Evolutionary conservation across 495 filamentous ascomycete species (phyloP), one percentile per base, ranked within the genome.

Genomic region (Penicillium turbatum): DNA sequence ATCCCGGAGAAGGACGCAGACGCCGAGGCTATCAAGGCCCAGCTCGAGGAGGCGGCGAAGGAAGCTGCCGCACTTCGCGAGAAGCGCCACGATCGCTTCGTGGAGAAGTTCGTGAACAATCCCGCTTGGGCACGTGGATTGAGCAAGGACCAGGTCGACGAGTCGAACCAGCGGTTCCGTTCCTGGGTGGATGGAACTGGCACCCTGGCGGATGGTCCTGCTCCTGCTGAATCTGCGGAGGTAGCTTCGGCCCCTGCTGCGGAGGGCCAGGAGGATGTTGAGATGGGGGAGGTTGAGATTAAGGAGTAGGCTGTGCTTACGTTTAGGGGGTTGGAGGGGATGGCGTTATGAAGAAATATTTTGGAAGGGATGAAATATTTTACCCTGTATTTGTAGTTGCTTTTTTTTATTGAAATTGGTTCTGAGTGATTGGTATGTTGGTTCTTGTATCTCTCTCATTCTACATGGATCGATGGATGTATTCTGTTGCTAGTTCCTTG

Each of bases 31-130:
- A 48, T 56, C 46, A 53, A 62, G 41, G 31, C 58, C 36, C 40
- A 51, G 73, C 70, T 71, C 11, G 77, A 81, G 5, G 79, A 82
- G 39, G 59, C 65, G 41, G 70, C 57, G 17, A 67, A 66, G 49
- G 67, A 75, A 44, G 60, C 75, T 30, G 69, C 72, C 17, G 72
- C 79, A 10, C 64, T 81, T 13, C 78, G 70, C 37, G 79, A 86
- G 55, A 68, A 81, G 44, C 77, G 84, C 21, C 78, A 72, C 8
- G 81, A 88, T 52, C 72, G 75, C 52, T 85, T 88, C 65, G 76
- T 76, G 53, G 86, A 92, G 69, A 84, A 84, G 66, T 80, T 90
- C 51, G 76, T 90, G 16, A 82, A 83, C 60, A 90, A 90, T 65
- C 86, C 85, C 47, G 68, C 67, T 26, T 92, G 88, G 86, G 90